Base-by-base conservation (phyloP, 164 flowering plant genomes). In the Berberis vulgaris region DNA sequence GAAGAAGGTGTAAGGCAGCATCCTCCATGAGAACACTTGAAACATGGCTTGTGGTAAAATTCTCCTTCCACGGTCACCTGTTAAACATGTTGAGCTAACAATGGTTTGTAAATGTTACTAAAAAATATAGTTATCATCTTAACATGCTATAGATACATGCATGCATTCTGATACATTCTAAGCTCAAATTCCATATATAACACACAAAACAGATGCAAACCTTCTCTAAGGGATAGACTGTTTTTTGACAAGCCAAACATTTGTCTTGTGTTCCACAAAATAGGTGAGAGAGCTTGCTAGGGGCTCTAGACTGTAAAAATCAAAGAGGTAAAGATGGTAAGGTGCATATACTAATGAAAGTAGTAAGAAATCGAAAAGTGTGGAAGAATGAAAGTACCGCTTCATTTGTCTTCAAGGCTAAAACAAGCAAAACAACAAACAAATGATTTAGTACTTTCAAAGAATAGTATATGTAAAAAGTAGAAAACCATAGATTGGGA, bases 211-310 rank as follows among this genome's bases (percentile, higher is more conserved):
- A 26, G 9, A 8, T 40, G 41, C 43, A 43, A 62, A 82, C 88
- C 86, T 84, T 82, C 69, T 84, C 88, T 8, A 84, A 66, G 11
- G 88, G 88, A 67, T 84, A 84, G 5, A 76, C 88, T 12, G 88
- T 84, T 54, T 84, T 84, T 10, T 78, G 66, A 64, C 88, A 84
- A 46, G 80, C 63, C 3, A 82, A 69, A 69, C 88, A 82, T 69
- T 82, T 84, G 64, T 84, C 88, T 71, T 80, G 84, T 43, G 88
- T 84, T 57, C 88, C 88, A 53, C 80, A 81, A 71, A 84, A 84
- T 70, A 81, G 43, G 54, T 73, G 66, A 10, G 80, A 81, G 63
- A 81, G 78, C 50, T 75, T 83, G 79, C 84, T 82, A 13, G 84
- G 79, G 5, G 76, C 45, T 74, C 79, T 80, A 12, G 69, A 9